phyloP scores from a whole-genome alignment of 495 filamentous ascomycete genomes.

The Ascobolus immersus region DNA sequence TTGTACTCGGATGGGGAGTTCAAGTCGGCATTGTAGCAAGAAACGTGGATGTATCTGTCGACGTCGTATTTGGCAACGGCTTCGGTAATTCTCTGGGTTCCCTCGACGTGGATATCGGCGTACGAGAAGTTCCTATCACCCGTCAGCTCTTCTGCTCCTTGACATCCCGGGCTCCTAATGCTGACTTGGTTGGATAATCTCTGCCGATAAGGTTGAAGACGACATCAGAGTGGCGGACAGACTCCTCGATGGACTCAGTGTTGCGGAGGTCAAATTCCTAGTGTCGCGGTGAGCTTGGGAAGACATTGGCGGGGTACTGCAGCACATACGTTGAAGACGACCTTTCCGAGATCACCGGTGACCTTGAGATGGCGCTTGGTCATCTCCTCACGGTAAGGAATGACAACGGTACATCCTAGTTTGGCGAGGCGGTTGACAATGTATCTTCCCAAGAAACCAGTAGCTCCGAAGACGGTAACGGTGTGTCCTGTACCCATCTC shows the following conservation, averaged over 20 bases:
- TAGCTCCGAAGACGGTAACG: slow-evolving; percentile 92
- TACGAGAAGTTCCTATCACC: slow-evolving; percentile 61
- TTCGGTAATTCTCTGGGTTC: slow-evolving; percentile 79
- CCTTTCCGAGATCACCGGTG: slow-evolving; percentile 69
- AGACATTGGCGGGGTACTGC: not conserved
- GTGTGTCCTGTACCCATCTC: slow-evolving; percentile 42
- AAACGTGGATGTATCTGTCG: slow-evolving; percentile 91
- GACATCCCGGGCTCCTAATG: slow-evolving; percentile 16
- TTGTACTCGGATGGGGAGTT: slow-evolving; percentile 68
- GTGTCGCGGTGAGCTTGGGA: not conserved
- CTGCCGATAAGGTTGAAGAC: slow-evolving; percentile 91
- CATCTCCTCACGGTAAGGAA: slow-evolving; percentile 95
- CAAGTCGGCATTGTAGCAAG: slow-evolving; percentile 69
- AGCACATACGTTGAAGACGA: slow-evolving; percentile 47
- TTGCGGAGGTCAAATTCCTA: slow-evolving; percentile 91
- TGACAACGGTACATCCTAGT: slow-evolving; percentile 72
- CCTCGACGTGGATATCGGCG: slow-evolving; percentile 82
- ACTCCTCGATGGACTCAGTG: slow-evolving; percentile 85
- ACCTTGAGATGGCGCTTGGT: slow-evolving; percentile 87
- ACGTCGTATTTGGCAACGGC: slow-evolving; percentile 96
- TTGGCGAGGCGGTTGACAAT: slow-evolving; percentile 85
- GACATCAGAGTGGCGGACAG: slow-evolving; percentile 84
- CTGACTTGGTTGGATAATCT: slow-evolving; percentile 93
- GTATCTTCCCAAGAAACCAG: slow-evolving; percentile 85
- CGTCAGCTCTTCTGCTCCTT: not conserved